phyloP scores from a whole-genome alignment of 768 basidiomycete species.

The Flagelloscypha sp. region DNA sequence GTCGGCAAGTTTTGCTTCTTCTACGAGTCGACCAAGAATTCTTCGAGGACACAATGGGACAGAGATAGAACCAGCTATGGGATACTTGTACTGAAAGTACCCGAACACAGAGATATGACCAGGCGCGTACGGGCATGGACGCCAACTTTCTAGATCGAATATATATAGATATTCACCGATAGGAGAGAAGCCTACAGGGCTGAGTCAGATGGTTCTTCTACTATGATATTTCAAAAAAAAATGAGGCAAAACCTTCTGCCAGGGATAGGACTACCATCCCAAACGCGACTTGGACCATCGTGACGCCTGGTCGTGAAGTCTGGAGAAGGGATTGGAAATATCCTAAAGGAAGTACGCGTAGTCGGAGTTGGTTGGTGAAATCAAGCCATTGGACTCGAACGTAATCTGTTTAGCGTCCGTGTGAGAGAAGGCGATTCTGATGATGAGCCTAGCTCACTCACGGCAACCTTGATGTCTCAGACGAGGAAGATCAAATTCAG shows the following conservation, averaged over 20 bases:
- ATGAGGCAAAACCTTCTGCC: conserved; percentile 40
- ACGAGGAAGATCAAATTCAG: no score
- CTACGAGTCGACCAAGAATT: conserved; percentile 39
- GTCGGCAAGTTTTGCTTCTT: conserved; percentile 28
- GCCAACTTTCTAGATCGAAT: conserved; percentile 30
- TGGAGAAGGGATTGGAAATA: conserved; percentile 48
- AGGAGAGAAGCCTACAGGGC: conserved; percentile 23
- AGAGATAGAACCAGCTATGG: conserved; percentile 29
- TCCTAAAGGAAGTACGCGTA: conserved; percentile 46
- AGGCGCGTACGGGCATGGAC: conserved; percentile 30
- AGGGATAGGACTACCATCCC: conserved; percentile 41
- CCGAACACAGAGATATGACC: conserved; percentile 40
- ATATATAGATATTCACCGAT: conserved; percentile 34
- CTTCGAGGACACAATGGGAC: conserved; percentile 56
- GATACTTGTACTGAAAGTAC: conserved; percentile 35
- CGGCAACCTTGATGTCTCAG: no score
- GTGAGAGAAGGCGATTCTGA: conserved; percentile 4
- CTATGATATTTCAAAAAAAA: conserved; percentile 10
- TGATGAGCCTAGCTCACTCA: no score
- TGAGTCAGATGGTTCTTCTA: no score
- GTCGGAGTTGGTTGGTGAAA: conserved; percentile 47
- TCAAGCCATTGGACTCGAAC: conserved; percentile 66
- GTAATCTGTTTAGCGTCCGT: conserved; percentile 19
- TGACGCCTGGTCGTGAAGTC: conserved; percentile 45
- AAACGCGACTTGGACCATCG: conserved; percentile 35